Evolutionary conservation across 805 yeast species (phyloP).

Genomic region (Candida suzukii): DNA sequence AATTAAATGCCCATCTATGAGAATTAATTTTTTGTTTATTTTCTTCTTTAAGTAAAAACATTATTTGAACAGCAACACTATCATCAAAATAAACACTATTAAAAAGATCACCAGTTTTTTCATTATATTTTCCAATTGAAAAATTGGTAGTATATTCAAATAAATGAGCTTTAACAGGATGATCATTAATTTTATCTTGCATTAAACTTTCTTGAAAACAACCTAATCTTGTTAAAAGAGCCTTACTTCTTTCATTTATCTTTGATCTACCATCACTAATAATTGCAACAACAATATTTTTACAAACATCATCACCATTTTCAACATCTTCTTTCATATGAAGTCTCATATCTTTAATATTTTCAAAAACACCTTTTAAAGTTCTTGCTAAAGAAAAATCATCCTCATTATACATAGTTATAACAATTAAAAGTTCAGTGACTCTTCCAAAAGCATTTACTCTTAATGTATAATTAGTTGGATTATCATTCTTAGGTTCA

Average conservation of each 20-base stretch:
- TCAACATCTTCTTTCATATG: constrained; percentile 37
- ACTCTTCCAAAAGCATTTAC: constrained; percentile 73
- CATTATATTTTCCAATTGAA: constrained; percentile 46
- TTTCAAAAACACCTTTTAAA: constrained; percentile 82
- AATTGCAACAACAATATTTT: constrained; percentile 79
- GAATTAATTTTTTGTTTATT: constrained; percentile 89
- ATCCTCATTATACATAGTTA: constrained; percentile 91
- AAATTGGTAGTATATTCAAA: constrained; percentile 91
- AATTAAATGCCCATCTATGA: constrained; percentile 94
- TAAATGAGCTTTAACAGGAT: constrained; percentile 76
- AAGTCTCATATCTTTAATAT: constrained; percentile 62
- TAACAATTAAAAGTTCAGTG: constrained; percentile 79
- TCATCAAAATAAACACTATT: constrained; percentile 45
- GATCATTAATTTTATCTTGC: constrained; percentile 78
- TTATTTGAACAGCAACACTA: constrained; percentile 74
- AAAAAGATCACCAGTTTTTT: too few relatives aligned
- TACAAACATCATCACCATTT: constrained; percentile 95
- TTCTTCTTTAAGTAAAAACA: constrained; percentile 84
- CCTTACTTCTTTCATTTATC: constrained; percentile 70
- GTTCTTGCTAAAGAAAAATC: constrained; percentile 79
- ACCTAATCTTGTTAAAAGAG: constrained; percentile 77
- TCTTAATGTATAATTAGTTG: constrained; percentile 41
- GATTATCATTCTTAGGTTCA: constrained; percentile 52
- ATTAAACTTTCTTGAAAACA: constrained; percentile 93
- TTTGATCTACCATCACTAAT: constrained; percentile 89